phyloP scores from a whole-genome alignment of 176 grass and related monocot species.

The Carex pumila region DNA sequence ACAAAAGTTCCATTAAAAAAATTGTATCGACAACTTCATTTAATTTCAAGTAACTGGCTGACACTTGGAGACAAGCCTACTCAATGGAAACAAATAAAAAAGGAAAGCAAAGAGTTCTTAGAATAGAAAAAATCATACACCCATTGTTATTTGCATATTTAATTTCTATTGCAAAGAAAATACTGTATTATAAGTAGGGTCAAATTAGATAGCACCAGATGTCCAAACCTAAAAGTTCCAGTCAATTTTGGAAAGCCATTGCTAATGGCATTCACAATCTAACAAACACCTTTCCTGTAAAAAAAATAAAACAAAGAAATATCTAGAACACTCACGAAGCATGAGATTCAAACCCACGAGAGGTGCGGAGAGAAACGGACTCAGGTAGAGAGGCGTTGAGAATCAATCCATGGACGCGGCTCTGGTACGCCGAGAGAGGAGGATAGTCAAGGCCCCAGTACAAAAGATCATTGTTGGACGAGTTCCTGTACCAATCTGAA shows the following conservation, averaged over 20 bases:
- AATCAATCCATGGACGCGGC: slow-evolving; percentile 59
- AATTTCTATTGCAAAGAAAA: background rate
- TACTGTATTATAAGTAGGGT: background rate
- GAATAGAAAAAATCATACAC: background rate
- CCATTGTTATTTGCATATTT: background rate
- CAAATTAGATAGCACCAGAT: background rate
- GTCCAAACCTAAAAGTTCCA: background rate
- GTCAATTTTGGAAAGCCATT: background rate
- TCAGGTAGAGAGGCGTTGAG: slow-evolving; percentile 68
- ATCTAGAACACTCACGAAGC: slow-evolving; percentile 35
- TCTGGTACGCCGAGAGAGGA: slow-evolving; percentile 94
- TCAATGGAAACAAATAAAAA: background rate
- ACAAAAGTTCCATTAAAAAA: background rate
- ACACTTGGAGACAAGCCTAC: background rate
- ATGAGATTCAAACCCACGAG: slow-evolving; percentile 69
- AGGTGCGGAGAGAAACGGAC: slow-evolving; percentile 53
- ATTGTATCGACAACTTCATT: background rate
- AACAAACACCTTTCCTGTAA: background rate
- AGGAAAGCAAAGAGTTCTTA: background rate
- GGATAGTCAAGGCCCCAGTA: slow-evolving; percentile 99
- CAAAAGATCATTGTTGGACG: slow-evolving; percentile 65
- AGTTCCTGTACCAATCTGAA: slow-evolving; percentile 77
- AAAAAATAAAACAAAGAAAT: background rate
- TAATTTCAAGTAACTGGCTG: background rate
- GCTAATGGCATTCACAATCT: background rate